Evolutionary conservation across 805 yeast genomes (phyloP).

Genomic region (Hanseniaspora nectarophila): DNA sequence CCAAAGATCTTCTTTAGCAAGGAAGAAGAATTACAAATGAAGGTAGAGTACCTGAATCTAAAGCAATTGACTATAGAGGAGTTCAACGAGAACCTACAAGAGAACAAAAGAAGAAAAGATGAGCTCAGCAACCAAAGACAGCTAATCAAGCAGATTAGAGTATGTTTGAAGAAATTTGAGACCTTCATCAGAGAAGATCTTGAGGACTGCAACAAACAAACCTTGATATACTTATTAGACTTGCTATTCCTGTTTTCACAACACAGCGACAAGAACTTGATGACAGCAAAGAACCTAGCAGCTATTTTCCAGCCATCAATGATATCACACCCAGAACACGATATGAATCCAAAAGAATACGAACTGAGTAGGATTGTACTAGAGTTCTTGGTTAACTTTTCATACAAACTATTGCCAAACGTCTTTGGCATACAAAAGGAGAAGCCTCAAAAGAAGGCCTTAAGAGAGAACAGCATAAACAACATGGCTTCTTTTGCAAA

Average conservation of each 20-base stretch:
- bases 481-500: no score
- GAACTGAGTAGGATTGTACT: slow-evolving; percentile 75
- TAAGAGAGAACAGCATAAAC: not conserved
- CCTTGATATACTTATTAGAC: slow-evolving; percentile 77
- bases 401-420: slow-evolving; percentile 61
- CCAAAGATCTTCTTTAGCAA: slow-evolving; percentile 13
- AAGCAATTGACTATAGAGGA: slow-evolving; percentile 19
- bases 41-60: slow-evolving; percentile 15
- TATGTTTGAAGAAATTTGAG: slow-evolving; percentile 63
- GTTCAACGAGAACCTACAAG: slow-evolving; percentile 24
- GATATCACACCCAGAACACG: slow-evolving; percentile 83
- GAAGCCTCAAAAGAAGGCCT: not conserved
- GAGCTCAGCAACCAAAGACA: slow-evolving; percentile 40
- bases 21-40: slow-evolving; percentile 10
- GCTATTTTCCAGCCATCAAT: slow-evolving; percentile 97
- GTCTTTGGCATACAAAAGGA: slow-evolving; percentile 25
- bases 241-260: slow-evolving; percentile 73
- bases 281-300: slow-evolving; percentile 88
- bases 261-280: slow-evolving; percentile 63
- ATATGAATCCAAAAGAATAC: slow-evolving; percentile 84
- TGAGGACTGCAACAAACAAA: slow-evolving; percentile 54
- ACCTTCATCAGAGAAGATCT: slow-evolving; percentile 58
- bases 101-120: slow-evolving; percentile 31
- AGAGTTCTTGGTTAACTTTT: slow-evolving; percentile 78
- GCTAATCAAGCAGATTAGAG: slow-evolving; percentile 51